These are phyloP conservation scores for Penicillium antarcticum DNA, from an alignment of 495 filamentous ascomycete species.

Conservation along the genomic window DNA sequence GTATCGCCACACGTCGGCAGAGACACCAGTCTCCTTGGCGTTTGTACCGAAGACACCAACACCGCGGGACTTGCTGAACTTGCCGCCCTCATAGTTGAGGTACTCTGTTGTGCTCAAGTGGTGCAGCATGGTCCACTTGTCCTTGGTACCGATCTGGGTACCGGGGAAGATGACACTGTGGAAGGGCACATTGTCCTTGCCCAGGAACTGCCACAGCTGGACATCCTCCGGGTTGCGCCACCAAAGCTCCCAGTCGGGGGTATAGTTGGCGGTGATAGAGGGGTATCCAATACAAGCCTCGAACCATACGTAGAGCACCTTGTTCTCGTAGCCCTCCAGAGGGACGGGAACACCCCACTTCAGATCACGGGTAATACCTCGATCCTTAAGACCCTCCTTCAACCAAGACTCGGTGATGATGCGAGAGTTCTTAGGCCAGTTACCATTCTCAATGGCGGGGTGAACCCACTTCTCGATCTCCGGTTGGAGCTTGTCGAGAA, in stretches of 20 bases:
- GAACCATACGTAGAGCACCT: slow-evolving; percentile 98
- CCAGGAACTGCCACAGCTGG: slow-evolving; percentile 94
- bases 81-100: slow-evolving; percentile 91
- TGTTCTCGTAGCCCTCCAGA: slow-evolving; percentile 61
- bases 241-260: slow-evolving; percentile 89
- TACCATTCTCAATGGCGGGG: slow-evolving; percentile 54
- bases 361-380: slow-evolving; percentile 89
- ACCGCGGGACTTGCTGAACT: slow-evolving; percentile 90
- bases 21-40: slow-evolving; percentile 84
- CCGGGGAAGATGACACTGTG: slow-evolving; percentile 91
- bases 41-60: slow-evolving; percentile 90
- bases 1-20: slow-evolving; percentile 87
- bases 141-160: slow-evolving; percentile 75
- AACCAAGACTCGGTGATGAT: slow-evolving; percentile 76
- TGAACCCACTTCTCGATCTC: slow-evolving; percentile 70
- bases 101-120: slow-evolving; percentile 91
- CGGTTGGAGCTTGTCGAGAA: slow-evolving; percentile 73
- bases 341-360: slow-evolving; percentile 83
- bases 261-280: slow-evolving; percentile 93
- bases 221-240: slow-evolving; percentile 90
- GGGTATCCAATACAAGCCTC: slow-evolving; percentile 96
- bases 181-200: slow-evolving; percentile 95
- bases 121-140: slow-evolving; percentile 89
- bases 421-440: slow-evolving; percentile 75
- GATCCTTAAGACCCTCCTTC: slow-evolving; percentile 73